These are phyloP conservation scores for Fraxinus quadrangulata DNA, from an alignment of 257 asterid genomes.

Conservation along the genomic window DNA sequence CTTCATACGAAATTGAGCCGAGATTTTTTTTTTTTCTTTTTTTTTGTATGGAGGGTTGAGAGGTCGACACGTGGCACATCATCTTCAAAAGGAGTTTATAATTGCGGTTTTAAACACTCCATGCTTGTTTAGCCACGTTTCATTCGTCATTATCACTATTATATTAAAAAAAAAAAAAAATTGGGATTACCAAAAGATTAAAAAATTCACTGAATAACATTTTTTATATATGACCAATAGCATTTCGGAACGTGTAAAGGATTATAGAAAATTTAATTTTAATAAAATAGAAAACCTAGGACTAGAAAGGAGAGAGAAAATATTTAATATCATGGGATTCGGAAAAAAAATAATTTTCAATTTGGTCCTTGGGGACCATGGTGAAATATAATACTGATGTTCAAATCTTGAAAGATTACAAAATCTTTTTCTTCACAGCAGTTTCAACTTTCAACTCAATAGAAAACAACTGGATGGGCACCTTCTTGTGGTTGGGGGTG, in stretches of 20 bases:
- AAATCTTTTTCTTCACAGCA: neutral
- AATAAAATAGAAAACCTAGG: neutral
- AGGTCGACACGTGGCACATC: constrained; percentile 42
- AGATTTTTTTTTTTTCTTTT: neutral
- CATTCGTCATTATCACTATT: no score
- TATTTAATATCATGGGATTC: neutral
- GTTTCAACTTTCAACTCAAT: neutral
- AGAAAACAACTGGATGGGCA: neutral
- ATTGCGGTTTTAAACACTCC: constrained; percentile 15
- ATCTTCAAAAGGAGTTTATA: neutral
- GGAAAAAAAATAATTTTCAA: neutral
- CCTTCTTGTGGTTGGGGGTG: neutral
- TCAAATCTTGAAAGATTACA: neutral
- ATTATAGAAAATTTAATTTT: neutral
- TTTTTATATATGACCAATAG: neutral
- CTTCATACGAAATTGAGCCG: constrained; percentile 31
- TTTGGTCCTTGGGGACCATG: neutral
- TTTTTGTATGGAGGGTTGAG: constrained; percentile 28
- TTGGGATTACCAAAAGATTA: neutral
- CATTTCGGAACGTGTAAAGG: neutral
- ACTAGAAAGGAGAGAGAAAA: neutral
- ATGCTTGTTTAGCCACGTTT: no score
- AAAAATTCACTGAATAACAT: neutral
- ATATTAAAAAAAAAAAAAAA: neutral
- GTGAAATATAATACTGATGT: neutral